A percentile compares a stretch with the other conserved stretches of the same genome.
phyloP scores from a whole-genome alignment of 2,329 filamentous ascomycete species.

The Fusarium cicatricum region DNA sequence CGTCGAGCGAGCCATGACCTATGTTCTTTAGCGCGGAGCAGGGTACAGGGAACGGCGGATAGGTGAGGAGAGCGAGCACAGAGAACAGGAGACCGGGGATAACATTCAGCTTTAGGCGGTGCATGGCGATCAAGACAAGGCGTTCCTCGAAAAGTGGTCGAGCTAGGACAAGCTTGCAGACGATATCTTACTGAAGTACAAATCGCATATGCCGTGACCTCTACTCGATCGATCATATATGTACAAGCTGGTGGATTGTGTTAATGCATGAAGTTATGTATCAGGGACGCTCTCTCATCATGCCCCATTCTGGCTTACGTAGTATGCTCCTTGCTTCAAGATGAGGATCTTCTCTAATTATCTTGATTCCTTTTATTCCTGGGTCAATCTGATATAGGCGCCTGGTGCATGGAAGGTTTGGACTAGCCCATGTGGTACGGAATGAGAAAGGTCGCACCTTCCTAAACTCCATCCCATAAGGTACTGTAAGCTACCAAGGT shows the following conservation, averaged over 20 bases:
- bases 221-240: conserved; percentile 5
- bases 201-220: neutral
- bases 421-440: neutral
- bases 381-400: conserved; percentile 3
- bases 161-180: neutral
- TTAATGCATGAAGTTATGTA: conserved; percentile 1
- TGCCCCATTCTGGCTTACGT: neutral
- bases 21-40: conserved; percentile 31
- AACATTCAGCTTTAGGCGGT: conserved; percentile 9
- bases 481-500: neutral
- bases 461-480: neutral
- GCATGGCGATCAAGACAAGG: neutral
- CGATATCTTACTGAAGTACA: neutral
- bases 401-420: neutral
- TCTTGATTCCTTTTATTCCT: conserved; percentile 1
- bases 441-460: neutral
- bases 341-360: conserved; percentile 9
- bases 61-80: conserved; percentile 5
- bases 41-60: conserved; percentile 31
- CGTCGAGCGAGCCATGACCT: conserved; percentile 24
- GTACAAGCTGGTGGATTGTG: too few relatives aligned
- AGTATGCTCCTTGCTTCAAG: neutral
- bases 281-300: neutral
- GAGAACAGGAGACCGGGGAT: neutral
- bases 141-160: neutral